These are phyloP conservation scores for Miscanthus lutarioriparius DNA, from an alignment of 176 grass and related monocot genomes.

Conservation along the genomic window DNA sequence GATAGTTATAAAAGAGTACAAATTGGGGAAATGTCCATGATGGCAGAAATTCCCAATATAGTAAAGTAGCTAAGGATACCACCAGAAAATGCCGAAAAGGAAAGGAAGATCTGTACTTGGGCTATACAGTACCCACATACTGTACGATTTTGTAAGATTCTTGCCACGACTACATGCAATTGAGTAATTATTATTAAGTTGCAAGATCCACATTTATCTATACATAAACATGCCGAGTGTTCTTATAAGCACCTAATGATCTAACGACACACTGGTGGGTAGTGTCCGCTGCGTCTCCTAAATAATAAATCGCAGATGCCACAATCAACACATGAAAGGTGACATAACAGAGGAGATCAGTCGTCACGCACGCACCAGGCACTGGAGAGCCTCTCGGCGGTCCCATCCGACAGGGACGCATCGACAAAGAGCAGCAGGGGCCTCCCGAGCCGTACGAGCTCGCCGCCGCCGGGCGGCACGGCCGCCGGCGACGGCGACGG, in stretches of 20 bases:
- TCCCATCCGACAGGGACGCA: slow-evolving; percentile 33
- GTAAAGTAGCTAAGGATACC: slow-evolving; percentile 19
- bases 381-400: slow-evolving; percentile 49
- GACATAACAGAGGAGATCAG: slow-evolving; percentile 4
- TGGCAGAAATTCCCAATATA: neutral
- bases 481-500: neutral
- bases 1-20: neutral
- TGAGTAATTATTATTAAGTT: neutral
- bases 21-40: neutral
- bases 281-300: neutral
- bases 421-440: slow-evolving; percentile 47
- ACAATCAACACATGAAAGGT: slow-evolving; percentile 24
- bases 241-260: neutral
- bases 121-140: neutral
- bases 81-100: neutral
- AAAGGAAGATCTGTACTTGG: slow-evolving; percentile 14
- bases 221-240: neutral
- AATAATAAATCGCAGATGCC: neutral
- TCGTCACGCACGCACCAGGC: slow-evolving; percentile 70
- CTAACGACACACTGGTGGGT: neutral
- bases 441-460: slow-evolving; percentile 44
- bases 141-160: neutral
- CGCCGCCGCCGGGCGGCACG: neutral
- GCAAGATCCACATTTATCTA: slow-evolving; percentile 4
- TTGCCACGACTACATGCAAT: neutral